A percentile compares a stretch with the other conserved stretches of the same genome.
Evolutionary conservation across 305 asterid species (phyloP).

Genomic region (Fraxinus latifolia): DNA sequence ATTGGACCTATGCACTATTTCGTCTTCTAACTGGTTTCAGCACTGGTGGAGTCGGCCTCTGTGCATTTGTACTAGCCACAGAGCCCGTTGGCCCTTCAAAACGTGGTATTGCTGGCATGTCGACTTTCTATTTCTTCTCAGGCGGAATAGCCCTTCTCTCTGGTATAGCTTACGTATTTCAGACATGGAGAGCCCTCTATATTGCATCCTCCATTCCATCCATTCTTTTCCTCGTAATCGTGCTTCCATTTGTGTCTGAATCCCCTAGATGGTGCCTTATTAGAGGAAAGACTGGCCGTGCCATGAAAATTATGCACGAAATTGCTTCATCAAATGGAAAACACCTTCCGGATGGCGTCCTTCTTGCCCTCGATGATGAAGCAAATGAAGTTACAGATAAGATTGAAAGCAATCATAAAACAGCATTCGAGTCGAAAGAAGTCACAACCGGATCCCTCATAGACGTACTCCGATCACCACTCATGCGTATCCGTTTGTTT

Average conservation of each 20-base stretch:
- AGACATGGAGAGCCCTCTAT: conserved; percentile 67
- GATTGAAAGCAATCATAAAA: neutral
- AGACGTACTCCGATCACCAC: conserved; percentile 50
- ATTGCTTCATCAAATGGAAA: conserved; percentile 56
- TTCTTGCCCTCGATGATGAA: conserved; percentile 59
- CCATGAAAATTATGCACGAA: conserved; percentile 53
- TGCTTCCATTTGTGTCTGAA: conserved; percentile 70
- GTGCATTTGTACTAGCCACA: conserved; percentile 79
- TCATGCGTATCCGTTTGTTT: conserved; percentile 57
- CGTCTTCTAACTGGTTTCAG: conserved; percentile 84
- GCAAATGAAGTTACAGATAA: neutral
- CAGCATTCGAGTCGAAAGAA: conserved; percentile 25
- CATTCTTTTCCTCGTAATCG: conserved; percentile 37
- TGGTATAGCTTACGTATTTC: conserved; percentile 58
- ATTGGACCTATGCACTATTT: conserved; percentile 46
- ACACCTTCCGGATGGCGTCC: conserved; percentile 37
- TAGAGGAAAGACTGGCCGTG: conserved; percentile 42
- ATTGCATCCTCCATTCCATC: conserved; percentile 69
- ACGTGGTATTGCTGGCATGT: conserved; percentile 83
- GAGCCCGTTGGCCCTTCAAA: conserved; percentile 75
- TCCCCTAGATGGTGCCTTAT: conserved; percentile 87
- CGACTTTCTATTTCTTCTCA: conserved; percentile 88
- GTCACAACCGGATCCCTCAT: conserved; percentile 54
- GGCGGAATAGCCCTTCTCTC: conserved; percentile 65
- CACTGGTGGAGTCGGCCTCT: conserved; percentile 86